Evolutionary conservation across 192 early-diverging fungal genomes (phyloP), one percentile per base, ranked within the genome.

Genomic region (Coemansia sp.): DNA sequence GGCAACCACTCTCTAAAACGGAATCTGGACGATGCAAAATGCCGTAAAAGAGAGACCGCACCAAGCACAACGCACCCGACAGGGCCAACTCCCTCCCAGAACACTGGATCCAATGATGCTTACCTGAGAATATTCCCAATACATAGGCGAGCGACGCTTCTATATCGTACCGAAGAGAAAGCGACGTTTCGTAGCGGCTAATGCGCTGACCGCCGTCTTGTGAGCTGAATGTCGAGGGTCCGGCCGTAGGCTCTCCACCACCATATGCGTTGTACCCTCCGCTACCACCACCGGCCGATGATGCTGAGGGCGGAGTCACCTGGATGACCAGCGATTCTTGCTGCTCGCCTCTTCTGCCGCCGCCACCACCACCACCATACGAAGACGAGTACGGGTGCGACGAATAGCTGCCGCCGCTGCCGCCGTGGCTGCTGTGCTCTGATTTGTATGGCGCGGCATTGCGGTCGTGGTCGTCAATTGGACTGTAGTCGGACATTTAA

Each of bases 141-240:
- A 76, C 72, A 68, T 93, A 93, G 12, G 87, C 84, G 43, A 88
- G 59, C 21, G 89, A 85, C 3, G 92, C 90, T 76, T 91, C 90
- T 55, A 92, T 83, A 72, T 93, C 90, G 38, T 90, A 84, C 13
- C 90, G 84, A 41, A 90, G 75, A 20, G 85, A 75, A 41, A 91
- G 71, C 37, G 70, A 79, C 20, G 92, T 93, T 59, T 93, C 90
- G 68, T 91, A 93, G 65, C 90, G 89, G 70, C 91, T 93, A n/a
- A 93, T 87, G 26, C 89, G 82, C 73, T 81, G 78, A 39, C 78
- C 78, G 26, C 73, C 78, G 41, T 81, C 73, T 59, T 79, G 77
- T 13, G 77, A 79, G 55, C 66, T 70, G 21, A 79, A 79, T 26
- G 77, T 79, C 58, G 77, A 79, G 18, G 77, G 77, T 41, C 77